phyloP scores from a whole-genome alignment of 2,329 filamentous ascomycete genomes.

The Aspergillus fumigatus region DNA sequence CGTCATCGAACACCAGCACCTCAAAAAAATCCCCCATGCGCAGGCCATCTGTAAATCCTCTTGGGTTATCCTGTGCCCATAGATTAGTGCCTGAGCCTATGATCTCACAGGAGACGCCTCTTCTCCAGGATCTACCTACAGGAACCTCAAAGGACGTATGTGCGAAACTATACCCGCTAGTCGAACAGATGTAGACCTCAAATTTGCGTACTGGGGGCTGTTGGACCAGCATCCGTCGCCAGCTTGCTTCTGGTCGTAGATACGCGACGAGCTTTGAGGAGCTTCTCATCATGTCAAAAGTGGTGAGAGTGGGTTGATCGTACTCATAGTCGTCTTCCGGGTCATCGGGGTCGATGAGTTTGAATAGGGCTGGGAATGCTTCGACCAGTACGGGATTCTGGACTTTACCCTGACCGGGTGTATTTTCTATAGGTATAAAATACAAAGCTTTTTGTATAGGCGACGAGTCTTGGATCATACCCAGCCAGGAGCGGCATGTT shows the following conservation, averaged over 20 bases:
- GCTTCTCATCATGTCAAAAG: neutral
- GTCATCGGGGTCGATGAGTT: neutral
- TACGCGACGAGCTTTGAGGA: neutral
- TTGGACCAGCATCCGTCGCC: neutral
- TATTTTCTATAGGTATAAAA: neutral
- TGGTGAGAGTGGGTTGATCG: neutral
- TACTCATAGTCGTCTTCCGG: neutral
- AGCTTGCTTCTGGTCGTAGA: neutral
- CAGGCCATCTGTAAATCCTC: neutral
- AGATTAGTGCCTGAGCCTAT: no score
- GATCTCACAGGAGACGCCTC: no score
- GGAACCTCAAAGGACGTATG: neutral
- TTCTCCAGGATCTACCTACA: no score
- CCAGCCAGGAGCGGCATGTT: neutral
- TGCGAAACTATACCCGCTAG: rapidly evolving
- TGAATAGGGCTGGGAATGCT: neutral
- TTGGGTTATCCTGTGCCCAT: no score
- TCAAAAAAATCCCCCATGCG: neutral
- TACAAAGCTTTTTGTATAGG: neutral
- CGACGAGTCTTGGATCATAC: neutral
- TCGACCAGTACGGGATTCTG: neutral
- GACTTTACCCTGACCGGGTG: no score
- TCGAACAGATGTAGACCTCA: neutral
- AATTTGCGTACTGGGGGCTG: neutral
- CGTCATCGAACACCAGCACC: neutral